Evolutionary conservation across 2,329 filamentous ascomycete genomes (phyloP), one percentile per base, ranked within the genome.

Genomic region (Lasiodiplodia sp.): DNA sequence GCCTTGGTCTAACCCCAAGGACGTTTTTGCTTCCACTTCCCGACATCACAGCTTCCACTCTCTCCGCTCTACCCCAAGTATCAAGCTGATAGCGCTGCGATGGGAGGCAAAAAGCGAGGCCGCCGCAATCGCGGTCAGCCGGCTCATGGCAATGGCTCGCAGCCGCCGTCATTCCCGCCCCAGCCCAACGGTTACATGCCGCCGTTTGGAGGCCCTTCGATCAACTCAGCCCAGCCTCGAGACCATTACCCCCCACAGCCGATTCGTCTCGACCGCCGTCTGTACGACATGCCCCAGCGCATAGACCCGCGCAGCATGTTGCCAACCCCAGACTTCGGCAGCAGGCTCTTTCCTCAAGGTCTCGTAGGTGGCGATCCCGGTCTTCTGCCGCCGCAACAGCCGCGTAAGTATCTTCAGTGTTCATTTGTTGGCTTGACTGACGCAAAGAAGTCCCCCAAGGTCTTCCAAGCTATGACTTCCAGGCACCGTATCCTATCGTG

Each of bases 261-360:
- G 18, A 81, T 86, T 67, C 87, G 88, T 67, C 86, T 86, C 65
- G 87, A 91, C 76, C 87, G 90, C 69, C 85, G 87, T 70, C 90
- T 90, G n/a, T 93, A 93, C 79, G 89, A 90, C 67, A 86, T 88
- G 73, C 90, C 92, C 64, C 91, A 90, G 75, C 88, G 92, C 73
- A 84, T 92, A 75, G 89, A 94, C 75, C 85, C 86, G 25, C 86
- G 83, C 70, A 78, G 78, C 80, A 87, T 78, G 73, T 82, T 81
- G 67, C 79, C 79, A 18, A 81, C 83, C 51, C 82, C 83, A 70
- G 81, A 83, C 37, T 82, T 82, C 69, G 83, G 82, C 77, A 81
- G 77, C 72, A 88, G 92, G 69, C 86, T 86, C 49, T 80, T 85
- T 21, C 84, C 86, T 37, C 82, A 83, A 75, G 87, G 88, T 70